Evolutionary conservation across 1,284 basidiomycete genomes (phyloP).

Genomic region (Abortiporus biennis): DNA sequence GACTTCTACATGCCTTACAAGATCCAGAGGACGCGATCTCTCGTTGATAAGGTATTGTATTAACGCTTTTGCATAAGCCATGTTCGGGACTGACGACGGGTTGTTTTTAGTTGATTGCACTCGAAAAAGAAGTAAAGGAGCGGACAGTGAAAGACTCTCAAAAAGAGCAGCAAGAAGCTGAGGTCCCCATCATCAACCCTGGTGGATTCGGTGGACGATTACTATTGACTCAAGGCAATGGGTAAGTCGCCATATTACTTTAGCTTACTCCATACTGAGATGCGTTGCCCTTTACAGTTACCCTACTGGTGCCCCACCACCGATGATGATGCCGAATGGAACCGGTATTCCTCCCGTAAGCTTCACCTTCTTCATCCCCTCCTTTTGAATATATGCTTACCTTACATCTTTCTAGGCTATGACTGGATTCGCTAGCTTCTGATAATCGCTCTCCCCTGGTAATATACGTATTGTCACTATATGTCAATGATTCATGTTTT

Average conservation of each 20-base stretch:
- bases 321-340: constrained; percentile 38
- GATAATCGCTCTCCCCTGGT: constrained; percentile 14
- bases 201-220: constrained; percentile 53
- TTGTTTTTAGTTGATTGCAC: constrained; percentile 46
- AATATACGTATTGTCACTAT: too few relatives aligned
- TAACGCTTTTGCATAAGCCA: background rate
- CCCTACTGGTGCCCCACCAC: constrained; percentile 37
- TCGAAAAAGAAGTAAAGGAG: constrained; percentile 85
- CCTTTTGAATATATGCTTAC: background rate
- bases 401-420: constrained; percentile 20
- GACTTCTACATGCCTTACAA: constrained; percentile 97
- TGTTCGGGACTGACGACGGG: constrained; percentile 3
- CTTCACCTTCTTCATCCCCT: constrained; percentile 6
- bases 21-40: constrained; percentile 79
- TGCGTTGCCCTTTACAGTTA: too few relatives aligned
- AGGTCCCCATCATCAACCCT: constrained; percentile 80
- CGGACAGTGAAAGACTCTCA: constrained; percentile 75
- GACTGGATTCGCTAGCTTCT: constrained; percentile 31
- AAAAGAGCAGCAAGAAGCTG: constrained; percentile 81
- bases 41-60: constrained; percentile 55
- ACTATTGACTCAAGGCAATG: constrained; percentile 65
- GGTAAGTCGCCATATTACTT: constrained; percentile 29
- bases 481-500: too few relatives aligned
- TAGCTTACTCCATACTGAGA: constrained; percentile 2
- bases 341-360: constrained; percentile 40